Conservation (phyloP, 768 basidiomycete species). For the Brasilioporus rufonigricans region DNA sequence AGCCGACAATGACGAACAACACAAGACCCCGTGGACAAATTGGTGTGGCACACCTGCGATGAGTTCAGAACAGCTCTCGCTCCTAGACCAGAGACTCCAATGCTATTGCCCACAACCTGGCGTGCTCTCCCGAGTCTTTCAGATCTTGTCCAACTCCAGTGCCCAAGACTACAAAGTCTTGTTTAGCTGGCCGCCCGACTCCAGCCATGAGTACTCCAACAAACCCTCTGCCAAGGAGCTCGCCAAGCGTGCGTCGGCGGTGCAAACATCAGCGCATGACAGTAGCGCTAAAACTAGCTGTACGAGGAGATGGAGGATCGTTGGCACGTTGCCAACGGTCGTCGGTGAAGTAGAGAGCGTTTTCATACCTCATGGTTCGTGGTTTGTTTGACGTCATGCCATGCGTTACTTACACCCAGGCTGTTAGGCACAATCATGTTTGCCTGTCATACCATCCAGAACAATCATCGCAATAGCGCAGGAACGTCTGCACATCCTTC, state of each 20-base stretch:
- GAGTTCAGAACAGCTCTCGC: conserved; percentile 52
- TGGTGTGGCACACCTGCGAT: conserved; percentile 83
- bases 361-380: conserved; percentile 85
- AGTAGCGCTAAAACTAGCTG: conserved; percentile 84
- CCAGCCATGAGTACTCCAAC: conserved; percentile 37
- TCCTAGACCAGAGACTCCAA: conserved; percentile 58
- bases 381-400: conserved; percentile 35
- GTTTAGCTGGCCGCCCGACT: conserved; percentile 77
- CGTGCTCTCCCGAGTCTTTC: conserved; percentile 66
- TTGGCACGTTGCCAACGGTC: conserved; percentile 59
- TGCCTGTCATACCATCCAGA: conserved; percentile 38
- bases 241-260: conserved; percentile 62
- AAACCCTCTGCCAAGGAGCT: conserved; percentile 44
- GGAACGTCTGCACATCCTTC: conserved; percentile 22
- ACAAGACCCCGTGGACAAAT: conserved; percentile 79
- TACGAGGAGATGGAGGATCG: conserved; percentile 78
- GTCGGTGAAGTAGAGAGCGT: conserved; percentile 77
- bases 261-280: conserved; percentile 50
- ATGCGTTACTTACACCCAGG: conserved; percentile 24
- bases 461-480: conserved; percentile 18
- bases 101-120: conserved; percentile 50
- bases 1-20: conserved; percentile 69
- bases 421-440: conserved; percentile 37
- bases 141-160: conserved; percentile 61
- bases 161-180: conserved; percentile 54